phyloP scores from a whole-genome alignment of 1,284 basidiomycete genomes.

The Peniophora sp. region DNA sequence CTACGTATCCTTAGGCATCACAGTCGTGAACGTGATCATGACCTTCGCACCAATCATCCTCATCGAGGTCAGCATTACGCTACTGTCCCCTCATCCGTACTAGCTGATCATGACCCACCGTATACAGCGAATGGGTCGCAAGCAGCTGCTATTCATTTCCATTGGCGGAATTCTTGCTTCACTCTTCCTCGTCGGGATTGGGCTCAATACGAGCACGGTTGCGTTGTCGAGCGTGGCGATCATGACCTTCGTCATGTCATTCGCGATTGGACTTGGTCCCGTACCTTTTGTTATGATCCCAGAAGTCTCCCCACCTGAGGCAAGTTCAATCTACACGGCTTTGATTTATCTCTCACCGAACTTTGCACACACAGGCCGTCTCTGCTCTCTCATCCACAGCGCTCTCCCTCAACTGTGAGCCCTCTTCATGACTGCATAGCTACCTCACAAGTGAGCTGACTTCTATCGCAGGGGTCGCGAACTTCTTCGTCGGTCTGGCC shows the following conservation, averaged over 20 bases:
- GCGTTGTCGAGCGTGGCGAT: conserved; percentile 71
- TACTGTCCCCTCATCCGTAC: conserved; percentile 1
- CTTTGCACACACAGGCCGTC: conserved; percentile 49
- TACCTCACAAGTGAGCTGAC: not conserved
- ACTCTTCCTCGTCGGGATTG: conserved; percentile 63
- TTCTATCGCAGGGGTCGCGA: conserved; percentile 57
- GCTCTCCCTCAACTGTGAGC: conserved; percentile 75
- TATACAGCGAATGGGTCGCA: conserved; percentile 60
- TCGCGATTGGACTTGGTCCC: conserved; percentile 86
- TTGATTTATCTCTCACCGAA: conserved; percentile 2
- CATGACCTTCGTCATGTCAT: conserved; percentile 82
- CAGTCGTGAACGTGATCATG: conserved; percentile 76
- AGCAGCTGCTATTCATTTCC: conserved; percentile 48
- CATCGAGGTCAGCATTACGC: conserved; percentile 71
- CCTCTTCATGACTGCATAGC: not conserved
- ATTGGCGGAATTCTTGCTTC: conserved; percentile 58
- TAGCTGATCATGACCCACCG: not conserved
- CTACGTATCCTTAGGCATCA: conserved; percentile 72
- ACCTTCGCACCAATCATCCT: conserved; percentile 79
- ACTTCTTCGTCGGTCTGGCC: conserved; percentile 74
- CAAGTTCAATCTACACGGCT: conserved; percentile 27
- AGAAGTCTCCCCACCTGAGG: conserved; percentile 80
- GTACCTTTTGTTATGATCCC: conserved; percentile 89
- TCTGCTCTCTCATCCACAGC: conserved; percentile 80
- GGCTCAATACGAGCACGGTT: conserved; percentile 56